These are phyloP conservation scores for Psilocybe mexicana DNA, from an alignment of 1,284 basidiomycete species.

Conservation along the genomic window DNA sequence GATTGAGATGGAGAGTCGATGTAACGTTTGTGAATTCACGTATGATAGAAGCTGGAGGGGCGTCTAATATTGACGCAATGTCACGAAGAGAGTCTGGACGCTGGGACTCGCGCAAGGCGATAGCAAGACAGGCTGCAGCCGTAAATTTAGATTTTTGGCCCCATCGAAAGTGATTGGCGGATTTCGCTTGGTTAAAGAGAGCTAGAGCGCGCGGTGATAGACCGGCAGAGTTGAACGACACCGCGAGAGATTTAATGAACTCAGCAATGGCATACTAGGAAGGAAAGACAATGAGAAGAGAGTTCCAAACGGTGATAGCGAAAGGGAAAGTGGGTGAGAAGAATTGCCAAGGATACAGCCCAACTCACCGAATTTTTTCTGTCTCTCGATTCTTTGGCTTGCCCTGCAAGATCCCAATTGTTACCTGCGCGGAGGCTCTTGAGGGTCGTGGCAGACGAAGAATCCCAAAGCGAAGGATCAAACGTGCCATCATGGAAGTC, in stretches of 20 bases:
- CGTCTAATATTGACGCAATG: conserved; percentile 64
- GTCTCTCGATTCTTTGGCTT: conserved; percentile 60
- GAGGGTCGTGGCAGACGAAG: conserved; percentile 37
- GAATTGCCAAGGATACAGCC: conserved; percentile 16
- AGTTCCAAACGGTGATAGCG: conserved; percentile 15
- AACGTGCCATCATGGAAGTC: conserved; percentile 15
- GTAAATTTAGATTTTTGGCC: conserved; percentile 65
- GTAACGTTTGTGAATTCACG: conserved; percentile 56
- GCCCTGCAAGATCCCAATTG: conserved; percentile 58
- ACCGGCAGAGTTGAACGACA: conserved; percentile 54
- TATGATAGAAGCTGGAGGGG: conserved; percentile 50
- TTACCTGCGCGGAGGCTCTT: conserved; percentile 45
- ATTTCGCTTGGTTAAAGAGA: conserved; percentile 67
- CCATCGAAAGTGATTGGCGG: conserved; percentile 59
- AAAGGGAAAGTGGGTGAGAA: conserved; percentile 12
- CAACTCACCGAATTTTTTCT: conserved; percentile 56
- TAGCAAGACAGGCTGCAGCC: conserved; percentile 63
- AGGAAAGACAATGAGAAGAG: conserved; percentile 19
- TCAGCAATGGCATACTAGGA: conserved; percentile 58
- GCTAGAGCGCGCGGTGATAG: conserved; percentile 59
- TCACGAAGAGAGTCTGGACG: conserved; percentile 65
- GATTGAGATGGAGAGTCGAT: conserved; percentile 45
- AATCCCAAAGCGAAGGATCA: conserved; percentile 27
- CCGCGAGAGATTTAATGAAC: conserved; percentile 59
- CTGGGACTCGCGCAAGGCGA: conserved; percentile 67